Conservation (phyloP, 495 filamentous ascomycete genomes). For the Aspergillus bertholletiae region DNA sequence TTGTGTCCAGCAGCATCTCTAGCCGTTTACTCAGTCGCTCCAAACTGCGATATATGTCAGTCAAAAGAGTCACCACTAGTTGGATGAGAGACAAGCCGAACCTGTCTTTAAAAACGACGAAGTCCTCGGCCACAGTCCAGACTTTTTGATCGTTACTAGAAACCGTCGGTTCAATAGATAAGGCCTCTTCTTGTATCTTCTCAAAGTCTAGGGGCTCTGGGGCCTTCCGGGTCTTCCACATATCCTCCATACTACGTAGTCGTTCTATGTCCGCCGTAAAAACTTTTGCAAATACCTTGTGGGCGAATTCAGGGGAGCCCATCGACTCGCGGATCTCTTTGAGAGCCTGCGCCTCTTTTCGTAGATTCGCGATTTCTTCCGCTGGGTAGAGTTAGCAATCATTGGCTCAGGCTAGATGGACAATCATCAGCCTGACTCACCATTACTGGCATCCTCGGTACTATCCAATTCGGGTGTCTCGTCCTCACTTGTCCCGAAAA, state of each 20-base stretch:
- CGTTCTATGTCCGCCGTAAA: conserved; percentile 83
- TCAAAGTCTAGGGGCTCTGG: conserved; percentile 72
- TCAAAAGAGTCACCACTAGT: background rate
- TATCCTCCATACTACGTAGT: conserved; percentile 84
- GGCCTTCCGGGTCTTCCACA: conserved; percentile 84
- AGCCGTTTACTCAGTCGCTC: conserved; percentile 71
- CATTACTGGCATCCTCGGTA: conserved; percentile 76
- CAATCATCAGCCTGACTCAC: conserved; percentile 27
- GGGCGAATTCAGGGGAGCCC: conserved; percentile 72
- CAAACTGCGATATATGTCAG: conserved; percentile 45
- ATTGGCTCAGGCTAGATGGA: background rate
- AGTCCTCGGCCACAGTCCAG: conserved; percentile 82
- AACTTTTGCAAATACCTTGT: conserved; percentile 88
- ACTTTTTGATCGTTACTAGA: conserved; percentile 64
- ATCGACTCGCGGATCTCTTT: conserved; percentile 80
- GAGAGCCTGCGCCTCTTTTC: conserved; percentile 75
- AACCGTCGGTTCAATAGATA: conserved; percentile 49
- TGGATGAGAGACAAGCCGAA: conserved; percentile 16
- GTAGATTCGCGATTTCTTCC: conserved; percentile 81
- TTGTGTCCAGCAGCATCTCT: conserved; percentile 50
- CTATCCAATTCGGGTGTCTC: conserved; percentile 66
- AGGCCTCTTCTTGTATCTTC: conserved; percentile 43
- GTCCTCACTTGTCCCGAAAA: conserved; percentile 90
- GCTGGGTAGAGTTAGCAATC: conserved; percentile 45
- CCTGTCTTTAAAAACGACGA: conserved; percentile 81